phyloP scores from a whole-genome alignment of 2,329 filamentous ascomycete genomes.

The Penicillium sp. region DNA sequence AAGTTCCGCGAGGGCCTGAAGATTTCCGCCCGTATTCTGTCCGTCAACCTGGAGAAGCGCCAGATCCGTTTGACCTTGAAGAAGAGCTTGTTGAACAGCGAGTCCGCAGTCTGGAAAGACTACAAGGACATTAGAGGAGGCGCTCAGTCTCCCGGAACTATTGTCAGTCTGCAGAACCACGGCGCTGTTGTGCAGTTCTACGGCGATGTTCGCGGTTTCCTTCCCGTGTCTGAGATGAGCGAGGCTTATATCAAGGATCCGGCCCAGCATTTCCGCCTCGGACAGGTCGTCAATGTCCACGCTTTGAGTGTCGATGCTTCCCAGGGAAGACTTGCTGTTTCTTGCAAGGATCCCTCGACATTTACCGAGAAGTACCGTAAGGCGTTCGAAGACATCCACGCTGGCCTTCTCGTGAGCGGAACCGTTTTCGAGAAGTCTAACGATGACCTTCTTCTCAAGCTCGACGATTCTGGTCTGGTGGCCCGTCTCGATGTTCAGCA shows the following conservation, averaged over 20 bases:
- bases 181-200: slow-evolving; percentile 95
- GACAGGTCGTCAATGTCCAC: slow-evolving; percentile 90
- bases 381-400: slow-evolving; percentile 72
- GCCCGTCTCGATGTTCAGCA: slow-evolving; percentile 78
- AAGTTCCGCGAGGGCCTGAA: slow-evolving; percentile 88
- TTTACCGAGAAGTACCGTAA: slow-evolving; percentile 76
- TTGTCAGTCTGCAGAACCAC: slow-evolving; percentile 75
- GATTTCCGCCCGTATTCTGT: slow-evolving; percentile 84
- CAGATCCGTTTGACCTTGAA: slow-evolving; percentile 89
- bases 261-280: slow-evolving; percentile 82
- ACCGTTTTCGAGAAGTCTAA: slow-evolving; percentile 81
- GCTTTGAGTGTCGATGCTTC: slow-evolving; percentile 79
- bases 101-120: slow-evolving; percentile 75
- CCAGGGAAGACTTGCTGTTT: slow-evolving; percentile 75
- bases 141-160: slow-evolving; percentile 80
- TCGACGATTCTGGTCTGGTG: slow-evolving; percentile 74
- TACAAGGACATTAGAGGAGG: slow-evolving; percentile 76
- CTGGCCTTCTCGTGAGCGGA: slow-evolving; percentile 76
- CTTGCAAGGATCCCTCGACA: slow-evolving; percentile 85
- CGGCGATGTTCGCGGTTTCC: slow-evolving; percentile 77
- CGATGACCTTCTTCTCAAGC: slow-evolving; percentile 75
- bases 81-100: slow-evolving; percentile 91
- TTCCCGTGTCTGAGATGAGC: slow-evolving; percentile 96
- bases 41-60: slow-evolving; percentile 73
- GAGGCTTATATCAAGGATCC: slow-evolving; percentile 93